A percentile compares a stretch with the other conserved stretches of the same genome.
Evolutionary conservation across 306 rosid genomes (phyloP).

Genomic region (Gastrolobium bilobum): DNA sequence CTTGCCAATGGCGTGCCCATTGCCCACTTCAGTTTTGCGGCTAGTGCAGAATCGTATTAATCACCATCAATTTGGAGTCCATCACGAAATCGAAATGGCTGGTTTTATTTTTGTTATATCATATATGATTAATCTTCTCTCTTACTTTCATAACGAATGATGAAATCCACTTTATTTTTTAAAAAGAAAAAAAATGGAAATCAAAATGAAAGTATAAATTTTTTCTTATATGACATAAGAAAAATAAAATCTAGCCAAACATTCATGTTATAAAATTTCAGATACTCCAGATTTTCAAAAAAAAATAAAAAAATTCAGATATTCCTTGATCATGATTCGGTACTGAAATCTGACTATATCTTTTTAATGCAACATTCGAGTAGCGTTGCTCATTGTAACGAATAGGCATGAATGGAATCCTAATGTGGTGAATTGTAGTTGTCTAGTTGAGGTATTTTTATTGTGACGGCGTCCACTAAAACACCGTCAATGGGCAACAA

Average conservation of each 20-base stretch:
- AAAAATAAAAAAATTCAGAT: background rate
- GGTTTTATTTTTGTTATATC: too few relatives aligned
- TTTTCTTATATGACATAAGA: too few relatives aligned
- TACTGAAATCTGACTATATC: background rate
- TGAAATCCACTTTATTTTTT: too few relatives aligned
- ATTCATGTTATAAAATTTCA: slow-evolving; percentile 4
- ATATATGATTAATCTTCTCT: too few relatives aligned
- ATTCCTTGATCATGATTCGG: background rate
- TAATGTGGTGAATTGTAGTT: slow-evolving; percentile 15
- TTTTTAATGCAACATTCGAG: slow-evolving; percentile 7
- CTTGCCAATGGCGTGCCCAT: slow-evolving; percentile 17
- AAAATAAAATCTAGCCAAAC: background rate
- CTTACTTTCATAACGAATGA: too few relatives aligned
- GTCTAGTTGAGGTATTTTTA: slow-evolving; percentile 18
- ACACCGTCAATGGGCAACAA: slow-evolving; percentile 23
- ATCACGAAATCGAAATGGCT: slow-evolving; percentile 27
- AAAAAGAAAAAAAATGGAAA: too few relatives aligned
- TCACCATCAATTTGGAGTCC: slow-evolving; percentile 39
- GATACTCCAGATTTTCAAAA: too few relatives aligned
- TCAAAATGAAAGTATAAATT: too few relatives aligned
- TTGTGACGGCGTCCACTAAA: background rate
- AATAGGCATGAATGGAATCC: background rate
- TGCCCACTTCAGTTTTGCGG: slow-evolving; percentile 55
- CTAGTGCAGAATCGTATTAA: slow-evolving; percentile 41
- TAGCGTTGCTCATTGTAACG: slow-evolving; percentile 15